phyloP scores from a whole-genome alignment of 768 basidiomycete genomes.

The Tulasnella sp. region DNA sequence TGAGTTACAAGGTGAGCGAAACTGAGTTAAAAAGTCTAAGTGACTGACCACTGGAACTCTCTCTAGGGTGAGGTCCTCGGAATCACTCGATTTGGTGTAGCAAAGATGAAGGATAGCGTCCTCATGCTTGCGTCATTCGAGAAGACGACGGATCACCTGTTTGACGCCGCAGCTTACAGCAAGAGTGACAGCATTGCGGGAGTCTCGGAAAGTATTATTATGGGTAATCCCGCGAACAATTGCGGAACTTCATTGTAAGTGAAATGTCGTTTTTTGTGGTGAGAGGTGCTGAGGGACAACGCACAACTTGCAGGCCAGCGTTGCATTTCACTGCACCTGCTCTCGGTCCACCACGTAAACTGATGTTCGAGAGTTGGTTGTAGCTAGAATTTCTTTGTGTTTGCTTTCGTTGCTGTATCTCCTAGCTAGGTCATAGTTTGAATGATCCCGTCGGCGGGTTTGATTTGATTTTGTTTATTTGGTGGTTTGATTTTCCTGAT shows the following conservation, averaged over 20 bases:
- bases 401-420: background rate
- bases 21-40: background rate
- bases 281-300: background rate
- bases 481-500: background rate
- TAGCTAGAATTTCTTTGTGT: conserved; percentile 23
- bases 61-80: conserved; percentile 88
- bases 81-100: conserved; percentile 97
- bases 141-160: conserved; percentile 98
- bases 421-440: background rate
- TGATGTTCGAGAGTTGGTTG: conserved; percentile 37
- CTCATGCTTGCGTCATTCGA: conserved; percentile 99
- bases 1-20: conserved; percentile 84
- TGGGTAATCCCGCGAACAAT: conserved; percentile 92
- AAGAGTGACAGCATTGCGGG: conserved; percentile 93
- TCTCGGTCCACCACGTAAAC: conserved; percentile 34
- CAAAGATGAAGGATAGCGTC: conserved; percentile 99
- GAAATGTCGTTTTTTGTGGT: background rate
- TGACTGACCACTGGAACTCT: background rate
- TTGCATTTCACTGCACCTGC: conserved; percentile 33
- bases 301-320: conserved; percentile 32
- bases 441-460: background rate
- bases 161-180: conserved; percentile 93
- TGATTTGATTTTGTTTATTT: no score
- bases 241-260: conserved; percentile 90
- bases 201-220: conserved; percentile 98